Evolutionary conservation across 176 grass and related monocot species (phyloP), one percentile per base, ranked within the genome.

Genomic region (Cenchrus americanus): DNA sequence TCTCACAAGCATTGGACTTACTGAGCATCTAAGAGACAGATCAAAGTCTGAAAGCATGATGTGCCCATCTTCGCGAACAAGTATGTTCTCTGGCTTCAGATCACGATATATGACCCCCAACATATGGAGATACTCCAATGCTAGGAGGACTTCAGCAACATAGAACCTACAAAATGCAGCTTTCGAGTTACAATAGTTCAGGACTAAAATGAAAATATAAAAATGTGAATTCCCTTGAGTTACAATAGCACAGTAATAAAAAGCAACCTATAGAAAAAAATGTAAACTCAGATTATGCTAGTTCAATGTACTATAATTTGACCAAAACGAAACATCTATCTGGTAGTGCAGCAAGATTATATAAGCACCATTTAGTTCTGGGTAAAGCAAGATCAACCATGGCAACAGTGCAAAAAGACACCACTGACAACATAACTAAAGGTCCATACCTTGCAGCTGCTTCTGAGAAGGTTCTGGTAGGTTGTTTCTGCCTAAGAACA

Each of bases 41-140:
- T 99, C 96, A 71, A 99, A 99, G 22, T 99, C 96, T 22, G 96
- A 96, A 14, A 99, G 93, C 96, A 99, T 99, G 68, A 99, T 96
- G 62, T 99, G 96, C 14, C 96, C 96, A 60, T 99, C 96, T 92
- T 99, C 93, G 52, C 96, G 96, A 52, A 99, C 96, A 80, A 99
- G 89, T 76, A 99, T 94, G 79, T 99, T 99, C 76, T 99, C 96
- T 78, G 96, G 96, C 68, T 99, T 99, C 66, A 99, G 87, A 87
- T 99, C 96, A 14, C 96, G 96, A 85, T 99, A 99, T 75, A 99
- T 91, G 53, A 99, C 96, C 30, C 96, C 96, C 85, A 99, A 86
- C 96, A 99, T 94, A 85, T 99, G 96, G 24, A 99, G 86, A 75
- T 99, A 99, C 81, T 99, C 96, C 89, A 99, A 77, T 17, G 96